Evolutionary conservation across 75 land plant species (phyloP), one percentile per base, ranked within the genome.

Genomic region (Ceratopteris richardii): DNA sequence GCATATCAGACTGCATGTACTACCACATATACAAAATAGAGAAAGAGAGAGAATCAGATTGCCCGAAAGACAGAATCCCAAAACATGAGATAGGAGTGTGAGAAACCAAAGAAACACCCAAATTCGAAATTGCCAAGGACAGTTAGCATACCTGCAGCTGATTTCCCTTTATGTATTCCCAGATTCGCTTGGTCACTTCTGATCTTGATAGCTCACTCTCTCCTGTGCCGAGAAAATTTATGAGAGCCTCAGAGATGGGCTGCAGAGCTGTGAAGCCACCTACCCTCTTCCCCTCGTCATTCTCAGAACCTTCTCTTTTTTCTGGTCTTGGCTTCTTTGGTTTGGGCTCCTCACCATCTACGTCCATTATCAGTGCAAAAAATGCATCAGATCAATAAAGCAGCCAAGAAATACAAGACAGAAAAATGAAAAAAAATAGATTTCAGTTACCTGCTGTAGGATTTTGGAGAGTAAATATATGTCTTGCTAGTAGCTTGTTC

Each of bases 401-500:
- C n/a, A n/a, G n/a, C n/a, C n/a, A n/a, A n/a, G n/a, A n/a, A n/a
- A 33, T 9, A 33, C 37, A 33, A 26, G 22, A 52, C 54, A 22
- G 5, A 52, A 52, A 2, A 52, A 26, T 52, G 24, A 23, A 4
- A 12, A 23, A 52, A 52, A 14, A 26, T 5, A 1, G 3, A 2
- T 2, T 23, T 2, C 54, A 46, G 3, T 26, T 52, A 52, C 54
- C 54, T 52, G 25, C 29, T 57, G 7, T 9, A 9, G 61, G 72
- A 29, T 71, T 59, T 7, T 65, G 70, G 63, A 82, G 54, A 0
- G 90, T 84, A 72, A 77, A 90, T 11, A 94, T 90, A 66, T 90
- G 98, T 72, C 83, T 90, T 46, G 98, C 66, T 40, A 94, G 61
- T 30, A 79, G 77, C 51, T 94, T 94, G 50, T 90, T 94, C 98